phyloP scores from a whole-genome alignment of 2,329 filamentous ascomycete genomes.

The Cryphonectria parasitica region DNA sequence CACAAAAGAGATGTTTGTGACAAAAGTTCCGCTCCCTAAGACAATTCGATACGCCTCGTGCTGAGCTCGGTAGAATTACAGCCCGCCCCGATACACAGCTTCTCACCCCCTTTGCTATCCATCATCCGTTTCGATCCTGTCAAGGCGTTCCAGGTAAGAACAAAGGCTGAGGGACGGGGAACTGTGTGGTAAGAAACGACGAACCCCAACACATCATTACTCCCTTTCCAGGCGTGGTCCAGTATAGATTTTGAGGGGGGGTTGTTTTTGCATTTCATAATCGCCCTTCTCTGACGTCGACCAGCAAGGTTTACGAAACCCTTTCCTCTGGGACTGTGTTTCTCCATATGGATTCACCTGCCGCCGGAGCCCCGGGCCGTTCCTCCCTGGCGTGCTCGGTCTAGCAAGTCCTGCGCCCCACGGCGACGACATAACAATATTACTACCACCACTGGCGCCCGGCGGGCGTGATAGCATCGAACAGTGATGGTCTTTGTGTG shows the following conservation, averaged over 20 bases:
- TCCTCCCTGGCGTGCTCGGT: not conserved
- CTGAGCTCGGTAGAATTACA: not conserved
- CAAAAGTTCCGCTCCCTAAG: not conserved
- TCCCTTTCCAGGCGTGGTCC: not conserved
- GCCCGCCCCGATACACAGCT: not conserved
- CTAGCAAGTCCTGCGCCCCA: not conserved
- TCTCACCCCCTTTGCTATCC: not conserved
- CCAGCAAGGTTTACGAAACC: not conserved
- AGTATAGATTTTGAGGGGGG: not conserved
- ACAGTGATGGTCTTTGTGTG: not conserved
- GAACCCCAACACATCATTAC: not conserved
- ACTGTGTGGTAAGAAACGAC: not conserved
- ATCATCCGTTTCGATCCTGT: not conserved
- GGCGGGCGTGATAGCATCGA: not conserved
- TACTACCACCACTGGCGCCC: not conserved
- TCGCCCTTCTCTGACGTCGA: not conserved
- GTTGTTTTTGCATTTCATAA: not conserved
- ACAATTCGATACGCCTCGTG: not conserved
- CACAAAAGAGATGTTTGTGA: not conserved
- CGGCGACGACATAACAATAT: not conserved
- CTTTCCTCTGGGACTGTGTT: not conserved
- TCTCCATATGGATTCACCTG: not conserved
- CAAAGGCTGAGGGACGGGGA: not conserved
- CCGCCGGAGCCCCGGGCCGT: slow-evolving; percentile 8
- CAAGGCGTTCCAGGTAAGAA: not conserved